Conservation (phyloP, 78 protist species). For the Chrysochromulina tobinii region DNA sequence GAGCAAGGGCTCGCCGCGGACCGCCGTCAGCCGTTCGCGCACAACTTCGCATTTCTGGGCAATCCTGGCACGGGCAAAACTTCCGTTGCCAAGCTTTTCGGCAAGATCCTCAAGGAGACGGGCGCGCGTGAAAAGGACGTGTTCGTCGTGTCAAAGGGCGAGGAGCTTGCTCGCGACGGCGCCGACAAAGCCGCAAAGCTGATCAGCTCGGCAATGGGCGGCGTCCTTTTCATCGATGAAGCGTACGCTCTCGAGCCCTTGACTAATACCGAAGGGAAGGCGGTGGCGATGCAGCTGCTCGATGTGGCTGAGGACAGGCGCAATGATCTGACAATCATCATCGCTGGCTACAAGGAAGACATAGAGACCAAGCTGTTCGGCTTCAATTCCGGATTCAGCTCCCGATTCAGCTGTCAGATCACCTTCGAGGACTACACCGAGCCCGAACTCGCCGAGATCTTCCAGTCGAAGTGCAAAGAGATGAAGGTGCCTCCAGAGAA, state of each 20-base stretch:
- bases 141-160: background rate
- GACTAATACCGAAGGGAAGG: background rate
- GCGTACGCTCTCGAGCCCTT: conserved; percentile 19
- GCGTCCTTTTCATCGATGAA: conserved; percentile 56
- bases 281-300: background rate
- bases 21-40: background rate
- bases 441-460: background rate
- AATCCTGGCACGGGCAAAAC: conserved; percentile 49
- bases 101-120: background rate
- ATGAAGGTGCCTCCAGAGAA: too few species aligned
- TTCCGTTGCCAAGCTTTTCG: conserved; percentile 10
- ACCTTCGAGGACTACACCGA: background rate
- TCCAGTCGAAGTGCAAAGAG: background rate
- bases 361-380: background rate
- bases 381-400: background rate
- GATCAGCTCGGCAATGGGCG: background rate
- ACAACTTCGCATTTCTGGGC: conserved; percentile 11
- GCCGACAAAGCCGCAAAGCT: background rate
- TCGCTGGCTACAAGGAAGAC: background rate
- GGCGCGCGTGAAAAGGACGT: conserved; percentile 4
- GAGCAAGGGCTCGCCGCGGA: too few species aligned
- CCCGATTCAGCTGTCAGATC: background rate
- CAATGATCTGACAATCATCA: background rate
- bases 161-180: background rate
- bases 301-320: background rate